A percentile compares a stretch with the other conserved stretches of the same genome.
These are phyloP conservation scores for Kregervanrija fluxuum DNA, from an alignment of 805 yeast species.

Conservation along the genomic window DNA sequence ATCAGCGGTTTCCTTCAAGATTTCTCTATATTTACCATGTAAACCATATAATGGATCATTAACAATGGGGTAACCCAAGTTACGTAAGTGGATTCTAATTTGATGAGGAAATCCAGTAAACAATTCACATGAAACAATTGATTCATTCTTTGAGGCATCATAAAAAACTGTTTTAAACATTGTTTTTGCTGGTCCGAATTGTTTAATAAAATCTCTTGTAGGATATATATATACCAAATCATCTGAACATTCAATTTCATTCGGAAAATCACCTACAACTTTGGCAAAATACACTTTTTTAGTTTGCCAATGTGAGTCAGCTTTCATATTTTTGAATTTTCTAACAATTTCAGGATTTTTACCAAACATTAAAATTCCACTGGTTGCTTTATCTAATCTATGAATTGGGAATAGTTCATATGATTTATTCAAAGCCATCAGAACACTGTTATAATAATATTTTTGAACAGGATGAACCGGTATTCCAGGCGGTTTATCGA, in stretches of 20 bases:
- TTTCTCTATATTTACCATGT: slow-evolving; percentile 9
- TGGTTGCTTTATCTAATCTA: slow-evolving; percentile 44
- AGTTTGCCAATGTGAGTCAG: slow-evolving; percentile 8
- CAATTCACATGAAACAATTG: slow-evolving; percentile 39
- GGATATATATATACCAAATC: slow-evolving; percentile 27
- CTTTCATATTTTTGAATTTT: slow-evolving; percentile 21
- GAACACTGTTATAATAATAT: slow-evolving; percentile 36
- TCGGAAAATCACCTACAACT: slow-evolving; percentile 33
- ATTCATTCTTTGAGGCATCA: slow-evolving; percentile 21
- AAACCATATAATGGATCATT: slow-evolving; percentile 26
- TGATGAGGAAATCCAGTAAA: slow-evolving; percentile 48
- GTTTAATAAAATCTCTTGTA: slow-evolving; percentile 14
- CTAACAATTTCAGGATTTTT: slow-evolving; percentile 25
- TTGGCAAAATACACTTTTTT: slow-evolving; percentile 39
- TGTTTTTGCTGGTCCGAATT: slow-evolving; percentile 15
- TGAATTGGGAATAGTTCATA: slow-evolving; percentile 30
- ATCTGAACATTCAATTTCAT: slow-evolving; percentile 25
- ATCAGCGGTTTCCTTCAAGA: slow-evolving; percentile 2
- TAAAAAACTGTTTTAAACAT: slow-evolving; percentile 19
- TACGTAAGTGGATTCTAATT: slow-evolving; percentile 45
- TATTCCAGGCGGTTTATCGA: slow-evolving; percentile 43
- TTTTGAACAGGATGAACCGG: slow-evolving; percentile 47
- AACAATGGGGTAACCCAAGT: slow-evolving; percentile 31
- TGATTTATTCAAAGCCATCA: slow-evolving; percentile 18
- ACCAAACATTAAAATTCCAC: slow-evolving; percentile 42